phyloP scores from a whole-genome alignment of 148 eudicot species.

The Spergularia marina region DNA sequence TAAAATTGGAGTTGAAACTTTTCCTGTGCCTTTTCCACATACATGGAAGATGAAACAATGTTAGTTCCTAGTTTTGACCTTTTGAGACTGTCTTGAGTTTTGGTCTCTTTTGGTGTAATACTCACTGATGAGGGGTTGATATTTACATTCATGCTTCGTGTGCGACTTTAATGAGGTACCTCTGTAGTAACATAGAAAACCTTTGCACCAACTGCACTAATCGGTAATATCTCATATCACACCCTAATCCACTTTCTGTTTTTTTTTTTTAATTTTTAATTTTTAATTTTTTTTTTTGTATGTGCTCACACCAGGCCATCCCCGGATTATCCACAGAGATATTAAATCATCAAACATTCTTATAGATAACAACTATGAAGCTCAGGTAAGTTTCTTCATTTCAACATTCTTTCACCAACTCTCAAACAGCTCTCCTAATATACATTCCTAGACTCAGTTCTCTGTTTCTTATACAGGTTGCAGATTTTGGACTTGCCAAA shows the following conservation, averaged over 20 bases:
- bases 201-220: neutral
- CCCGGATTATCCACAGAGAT: constrained; percentile 72
- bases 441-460: neutral
- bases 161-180: neutral
- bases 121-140: neutral
- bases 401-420: neutral
- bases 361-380: constrained; percentile 60
- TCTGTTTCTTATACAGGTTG: constrained; percentile 48
- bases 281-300: neutral
- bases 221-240: neutral
- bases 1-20: too few species aligned
- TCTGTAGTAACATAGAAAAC: neutral
- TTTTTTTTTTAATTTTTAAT: too few species aligned
- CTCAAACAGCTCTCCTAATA: neutral
- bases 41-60: too few species aligned
- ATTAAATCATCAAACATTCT: constrained; percentile 74
- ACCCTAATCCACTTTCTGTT: neutral
- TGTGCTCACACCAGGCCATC: constrained; percentile 45
- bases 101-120: neutral
- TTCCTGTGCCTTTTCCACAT: too few species aligned
- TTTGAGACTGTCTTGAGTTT: neutral
- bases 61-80: neutral
- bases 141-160: neutral
- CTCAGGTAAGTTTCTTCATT: constrained; percentile 46
- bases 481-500: constrained; percentile 96